Evolutionary conservation across 345 rosid genomes (phyloP).

Genomic region (Pistacia integerrima): DNA sequence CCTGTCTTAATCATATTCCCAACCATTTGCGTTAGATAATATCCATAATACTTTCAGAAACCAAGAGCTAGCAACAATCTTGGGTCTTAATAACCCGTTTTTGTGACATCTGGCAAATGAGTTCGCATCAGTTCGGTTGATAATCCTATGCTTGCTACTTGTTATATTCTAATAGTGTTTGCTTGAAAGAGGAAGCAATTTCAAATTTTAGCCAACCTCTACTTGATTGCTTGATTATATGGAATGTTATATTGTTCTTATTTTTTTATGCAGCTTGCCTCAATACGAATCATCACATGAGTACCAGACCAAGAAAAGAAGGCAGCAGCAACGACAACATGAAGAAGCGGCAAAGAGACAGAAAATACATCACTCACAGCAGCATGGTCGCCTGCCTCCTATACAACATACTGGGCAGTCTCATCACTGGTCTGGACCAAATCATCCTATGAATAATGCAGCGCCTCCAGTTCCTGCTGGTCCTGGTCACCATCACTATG

Average conservation of each 20-base stretch:
- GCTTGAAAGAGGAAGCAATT: slow-evolving; percentile 17
- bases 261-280: slow-evolving; percentile 60
- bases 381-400: slow-evolving; percentile 76
- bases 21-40: no score
- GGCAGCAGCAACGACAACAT: slow-evolving; percentile 88
- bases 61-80: not conserved
- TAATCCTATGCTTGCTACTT: not conserved
- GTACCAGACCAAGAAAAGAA: slow-evolving; percentile 93
- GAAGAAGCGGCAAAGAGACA: slow-evolving; percentile 93
- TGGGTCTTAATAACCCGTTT: not conserved
- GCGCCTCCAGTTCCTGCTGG: slow-evolving; percentile 50
- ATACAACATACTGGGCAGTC: slow-evolving; percentile 84
- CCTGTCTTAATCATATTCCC: not conserved
- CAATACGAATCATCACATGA: slow-evolving; percentile 95
- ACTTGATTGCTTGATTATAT: slow-evolving; percentile 35
- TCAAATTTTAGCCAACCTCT: slow-evolving; percentile 25
- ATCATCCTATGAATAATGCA: slow-evolving; percentile 45
- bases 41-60: no score
- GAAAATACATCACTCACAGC: slow-evolving; percentile 83
- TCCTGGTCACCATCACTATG: slow-evolving; percentile 51
- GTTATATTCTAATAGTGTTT: not conserved
- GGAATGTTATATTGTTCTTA: slow-evolving; percentile 19
- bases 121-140: not conserved
- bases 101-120: not conserved
- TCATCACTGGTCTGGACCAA: slow-evolving; percentile 51